Conservation (phyloP, 805 yeast species). For the Torulaspora indica region DNA sequence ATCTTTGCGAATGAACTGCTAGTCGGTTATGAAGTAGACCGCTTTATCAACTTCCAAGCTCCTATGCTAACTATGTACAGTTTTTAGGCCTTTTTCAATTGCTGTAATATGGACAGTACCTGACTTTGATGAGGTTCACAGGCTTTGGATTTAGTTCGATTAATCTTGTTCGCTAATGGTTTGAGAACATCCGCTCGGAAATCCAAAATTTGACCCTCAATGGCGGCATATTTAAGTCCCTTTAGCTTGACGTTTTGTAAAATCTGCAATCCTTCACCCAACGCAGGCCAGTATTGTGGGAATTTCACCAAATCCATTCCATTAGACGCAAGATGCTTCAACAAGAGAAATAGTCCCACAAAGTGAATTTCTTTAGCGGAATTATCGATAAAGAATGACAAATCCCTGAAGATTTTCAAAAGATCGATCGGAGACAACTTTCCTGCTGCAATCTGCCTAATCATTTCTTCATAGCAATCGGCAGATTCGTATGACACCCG, state of each 20-base stretch:
- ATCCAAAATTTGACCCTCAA: conserved; percentile 5
- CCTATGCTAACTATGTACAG: not conserved
- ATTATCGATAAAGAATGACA: conserved; percentile 33
- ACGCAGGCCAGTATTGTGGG: conserved; percentile 23
- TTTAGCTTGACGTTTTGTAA: conserved; percentile 23
- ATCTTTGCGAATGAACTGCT: conserved; percentile 2
- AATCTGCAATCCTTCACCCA: conserved; percentile 29
- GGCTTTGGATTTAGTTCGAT: conserved; percentile 34
- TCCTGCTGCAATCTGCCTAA: conserved; percentile 17
- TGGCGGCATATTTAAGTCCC: conserved; percentile 12
- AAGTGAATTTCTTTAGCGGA: conserved; percentile 28
- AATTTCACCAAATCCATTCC: conserved; percentile 17
- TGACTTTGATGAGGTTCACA: conserved; percentile 39
- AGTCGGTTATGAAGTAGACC: too few relatives aligned
- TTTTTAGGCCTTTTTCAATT: conserved; percentile 1
- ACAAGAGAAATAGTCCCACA: conserved; percentile 28
- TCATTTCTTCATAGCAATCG: conserved; percentile 28
- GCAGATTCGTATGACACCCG: conserved; percentile 44
- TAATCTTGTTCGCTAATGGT: conserved; percentile 32
- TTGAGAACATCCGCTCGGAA: conserved; percentile 7
- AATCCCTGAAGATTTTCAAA: conserved; percentile 35
- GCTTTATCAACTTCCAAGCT: not conserved
- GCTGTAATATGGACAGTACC: conserved; percentile 20
- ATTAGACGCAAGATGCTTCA: conserved; percentile 18
- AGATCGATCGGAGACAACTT: conserved; percentile 29